phyloP scores from a whole-genome alignment of 257 asterid species.

The Orobanche coerulescens region DNA sequence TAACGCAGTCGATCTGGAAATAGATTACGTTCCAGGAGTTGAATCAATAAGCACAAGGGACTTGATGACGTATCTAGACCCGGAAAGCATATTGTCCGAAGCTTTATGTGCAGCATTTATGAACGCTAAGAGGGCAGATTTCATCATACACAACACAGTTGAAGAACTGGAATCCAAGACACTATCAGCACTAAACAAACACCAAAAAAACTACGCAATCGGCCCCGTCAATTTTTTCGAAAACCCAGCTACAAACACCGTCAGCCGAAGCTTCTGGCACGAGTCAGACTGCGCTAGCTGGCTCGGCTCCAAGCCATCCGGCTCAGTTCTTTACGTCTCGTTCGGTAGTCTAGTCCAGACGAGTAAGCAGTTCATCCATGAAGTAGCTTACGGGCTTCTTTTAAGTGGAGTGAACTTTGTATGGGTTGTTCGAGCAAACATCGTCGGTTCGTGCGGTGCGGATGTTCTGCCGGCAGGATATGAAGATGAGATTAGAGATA shows the following conservation, averaged over 20 bases:
- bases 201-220: constrained; percentile 30
- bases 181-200: constrained; percentile 24
- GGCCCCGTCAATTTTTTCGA: constrained; percentile 31
- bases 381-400: constrained; percentile 41
- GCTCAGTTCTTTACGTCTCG: constrained; percentile 41
- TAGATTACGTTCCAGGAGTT: constrained; percentile 50
- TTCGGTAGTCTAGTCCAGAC: constrained; percentile 34
- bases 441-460: constrained; percentile 21
- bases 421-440: constrained; percentile 45
- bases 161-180: constrained; percentile 42
- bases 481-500: constrained; percentile 18
- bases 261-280: constrained; percentile 26
- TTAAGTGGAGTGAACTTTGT: constrained; percentile 35
- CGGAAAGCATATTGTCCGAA: constrained; percentile 18
- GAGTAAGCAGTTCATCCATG: constrained; percentile 21
- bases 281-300: constrained; percentile 34
- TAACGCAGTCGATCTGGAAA: constrained; percentile 22
- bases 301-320: constrained; percentile 29
- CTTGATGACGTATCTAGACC: constrained; percentile 29
- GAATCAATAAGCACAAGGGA: constrained; percentile 39
- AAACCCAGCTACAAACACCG: background rate
- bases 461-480: constrained; percentile 33
- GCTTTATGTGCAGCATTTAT: constrained; percentile 26
- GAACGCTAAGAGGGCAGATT: constrained; percentile 38
- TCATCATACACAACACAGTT: constrained; percentile 45